A percentile compares a stretch with the other conserved stretches of the same genome.
These are phyloP conservation scores for Backusella psychrophila DNA, from an alignment of 192 early-diverging fungal genomes.

Conservation along the genomic window DNA sequence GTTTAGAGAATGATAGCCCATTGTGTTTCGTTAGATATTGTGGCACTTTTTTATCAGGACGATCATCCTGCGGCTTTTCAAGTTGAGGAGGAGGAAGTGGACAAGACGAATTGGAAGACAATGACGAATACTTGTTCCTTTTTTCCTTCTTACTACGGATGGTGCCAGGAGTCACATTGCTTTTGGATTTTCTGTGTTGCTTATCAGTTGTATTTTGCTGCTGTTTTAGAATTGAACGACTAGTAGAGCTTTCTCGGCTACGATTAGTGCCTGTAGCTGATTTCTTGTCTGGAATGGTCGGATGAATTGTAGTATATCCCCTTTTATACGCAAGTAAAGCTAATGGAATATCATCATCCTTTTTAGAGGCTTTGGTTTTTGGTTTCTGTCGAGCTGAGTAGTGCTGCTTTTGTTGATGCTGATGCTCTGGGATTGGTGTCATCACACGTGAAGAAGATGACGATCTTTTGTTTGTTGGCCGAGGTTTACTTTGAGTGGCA, in stretches of 20 bases:
- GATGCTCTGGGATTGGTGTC: slow-evolving; percentile 1
- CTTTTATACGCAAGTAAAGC: slow-evolving; percentile 19
- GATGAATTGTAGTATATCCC: slow-evolving; percentile 15
- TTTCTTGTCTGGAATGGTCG: neutral
- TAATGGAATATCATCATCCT: slow-evolving; percentile 15
- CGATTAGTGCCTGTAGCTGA: neutral
- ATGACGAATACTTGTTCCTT: neutral
- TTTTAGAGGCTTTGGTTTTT: neutral
- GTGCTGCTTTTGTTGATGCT: neutral
- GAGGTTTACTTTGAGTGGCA: neutral
- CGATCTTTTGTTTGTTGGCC: neutral
- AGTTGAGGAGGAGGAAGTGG: neutral
- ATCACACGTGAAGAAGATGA: neutral
- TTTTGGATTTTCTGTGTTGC: neutral
- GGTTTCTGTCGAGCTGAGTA: neutral
- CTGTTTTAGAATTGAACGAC: neutral
- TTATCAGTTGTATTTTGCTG: neutral
- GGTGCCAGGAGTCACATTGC: neutral
- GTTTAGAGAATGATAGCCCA: neutral
- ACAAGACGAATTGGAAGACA: neutral
- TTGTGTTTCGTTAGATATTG: neutral
- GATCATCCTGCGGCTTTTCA: neutral
- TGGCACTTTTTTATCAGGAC: neutral
- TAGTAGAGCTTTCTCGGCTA: neutral
- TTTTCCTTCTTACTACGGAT: neutral